A percentile compares a stretch with the other conserved stretches of the same genome.
Conservation (phyloP, 768 basidiomycete genomes). For the Suillus paluster region DNA sequence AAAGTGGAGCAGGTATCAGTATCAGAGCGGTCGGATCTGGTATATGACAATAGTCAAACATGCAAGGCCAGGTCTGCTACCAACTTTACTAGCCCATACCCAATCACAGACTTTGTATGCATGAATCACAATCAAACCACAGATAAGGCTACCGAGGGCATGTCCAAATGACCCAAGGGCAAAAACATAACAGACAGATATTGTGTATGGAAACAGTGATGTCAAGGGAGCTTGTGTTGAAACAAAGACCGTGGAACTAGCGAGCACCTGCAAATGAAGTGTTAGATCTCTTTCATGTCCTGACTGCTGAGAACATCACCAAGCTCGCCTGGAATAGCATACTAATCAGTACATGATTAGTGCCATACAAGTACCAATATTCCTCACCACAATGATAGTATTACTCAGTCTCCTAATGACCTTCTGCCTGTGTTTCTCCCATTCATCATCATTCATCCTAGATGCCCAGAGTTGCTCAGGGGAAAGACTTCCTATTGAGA, state of each 20-base stretch:
- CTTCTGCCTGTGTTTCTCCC: no score
- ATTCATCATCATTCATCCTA: no score
- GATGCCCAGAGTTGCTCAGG: no score
- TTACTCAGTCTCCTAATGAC: no score
- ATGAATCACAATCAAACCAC: constrained; percentile 5
- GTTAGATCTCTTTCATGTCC: neutral
- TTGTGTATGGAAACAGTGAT: constrained; percentile 4
- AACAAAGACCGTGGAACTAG: constrained; percentile 3
- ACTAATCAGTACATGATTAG: neutral
- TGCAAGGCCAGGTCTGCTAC: no score
- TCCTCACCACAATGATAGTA: constrained; percentile 3
- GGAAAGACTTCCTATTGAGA: no score
- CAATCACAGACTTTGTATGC: constrained; percentile 5
- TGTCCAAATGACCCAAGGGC: constrained; percentile 8
- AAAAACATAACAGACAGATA: neutral
- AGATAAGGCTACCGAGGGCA: constrained; percentile 3
- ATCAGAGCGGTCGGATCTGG: no score
- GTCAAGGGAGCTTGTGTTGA: constrained; percentile 3
- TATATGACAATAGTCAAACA: no score
- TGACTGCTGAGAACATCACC: no score
- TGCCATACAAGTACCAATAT: neutral
- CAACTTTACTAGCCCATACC: constrained; percentile 2
- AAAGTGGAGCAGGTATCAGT: no score
- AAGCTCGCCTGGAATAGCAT: constrained; percentile 3
- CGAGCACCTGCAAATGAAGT: neutral